phyloP scores from a whole-genome alignment of 2,329 filamentous ascomycete species.

The Magnaporthales sp. region DNA sequence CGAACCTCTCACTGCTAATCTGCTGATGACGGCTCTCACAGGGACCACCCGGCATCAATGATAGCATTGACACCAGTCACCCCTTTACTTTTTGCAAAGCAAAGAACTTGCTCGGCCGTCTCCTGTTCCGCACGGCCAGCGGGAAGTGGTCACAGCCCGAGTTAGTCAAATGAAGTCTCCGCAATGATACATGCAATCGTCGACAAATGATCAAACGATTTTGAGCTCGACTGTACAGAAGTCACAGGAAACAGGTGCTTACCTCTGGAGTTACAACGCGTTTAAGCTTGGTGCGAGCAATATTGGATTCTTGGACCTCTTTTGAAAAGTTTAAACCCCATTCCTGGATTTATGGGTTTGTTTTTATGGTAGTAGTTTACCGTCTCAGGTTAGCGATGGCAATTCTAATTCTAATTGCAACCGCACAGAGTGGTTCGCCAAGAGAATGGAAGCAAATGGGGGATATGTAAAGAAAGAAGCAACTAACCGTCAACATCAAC shows the following conservation, averaged over 20 bases:
- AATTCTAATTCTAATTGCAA: background rate
- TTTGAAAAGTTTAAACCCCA: slow-evolving; percentile 53
- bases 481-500: slow-evolving; percentile 35
- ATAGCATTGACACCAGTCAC: slow-evolving; percentile 12
- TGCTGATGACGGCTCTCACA: no score
- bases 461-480: background rate
- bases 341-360: slow-evolving; percentile 27
- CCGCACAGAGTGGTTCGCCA: background rate
- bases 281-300: slow-evolving; percentile 50
- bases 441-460: background rate
- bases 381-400: background rate
- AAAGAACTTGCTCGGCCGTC: slow-evolving; percentile 9
- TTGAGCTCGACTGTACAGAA: background rate
- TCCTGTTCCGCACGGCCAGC: slow-evolving; percentile 7
- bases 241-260: background rate
- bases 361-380: background rate
- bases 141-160: background rate
- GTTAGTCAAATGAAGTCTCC: background rate
- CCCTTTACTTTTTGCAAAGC: slow-evolving; percentile 9
- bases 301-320: slow-evolving; percentile 45
- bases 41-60: slow-evolving; percentile 10
- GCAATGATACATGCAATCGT: no score
- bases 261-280: slow-evolving; percentile 45
- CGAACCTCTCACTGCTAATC: no score
- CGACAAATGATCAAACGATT: background rate